phyloP scores from a whole-genome alignment of 768 basidiomycete species.

The Gautieria morchelliformis region DNA sequence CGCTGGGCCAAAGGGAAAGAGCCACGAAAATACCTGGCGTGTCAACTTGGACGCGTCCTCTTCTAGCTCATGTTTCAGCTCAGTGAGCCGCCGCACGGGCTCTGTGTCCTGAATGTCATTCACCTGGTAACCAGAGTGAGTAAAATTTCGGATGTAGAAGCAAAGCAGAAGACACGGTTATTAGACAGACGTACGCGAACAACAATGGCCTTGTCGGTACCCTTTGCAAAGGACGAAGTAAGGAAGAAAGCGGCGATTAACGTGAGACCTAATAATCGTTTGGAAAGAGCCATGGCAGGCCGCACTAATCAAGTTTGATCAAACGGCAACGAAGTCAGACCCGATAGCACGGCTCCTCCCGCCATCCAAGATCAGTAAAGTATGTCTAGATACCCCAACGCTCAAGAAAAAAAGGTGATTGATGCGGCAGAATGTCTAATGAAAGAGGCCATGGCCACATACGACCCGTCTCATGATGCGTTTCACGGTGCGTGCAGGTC shows the following conservation, averaged over 20 bases:
- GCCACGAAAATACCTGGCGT: slow-evolving; percentile 66
- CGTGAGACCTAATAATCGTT: background rate
- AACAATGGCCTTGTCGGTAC: background rate
- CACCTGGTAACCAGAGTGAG: slow-evolving; percentile 22
- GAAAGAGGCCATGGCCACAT: slow-evolving; percentile 62
- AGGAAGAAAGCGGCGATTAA: background rate
- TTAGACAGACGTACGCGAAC: background rate
- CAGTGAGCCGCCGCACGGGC: slow-evolving; percentile 37
- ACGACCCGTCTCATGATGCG: slow-evolving; percentile 74
- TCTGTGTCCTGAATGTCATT: slow-evolving; percentile 34
- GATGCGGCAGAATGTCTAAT: slow-evolving; percentile 58
- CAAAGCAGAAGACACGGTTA: background rate
- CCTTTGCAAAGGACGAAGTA: background rate
- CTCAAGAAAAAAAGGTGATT: slow-evolving; percentile 26
- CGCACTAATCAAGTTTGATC: background rate
- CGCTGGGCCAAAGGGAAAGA: slow-evolving; percentile 87
- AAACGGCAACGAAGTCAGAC: background rate
- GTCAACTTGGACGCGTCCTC: slow-evolving; percentile 61
- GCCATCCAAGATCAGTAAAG: background rate
- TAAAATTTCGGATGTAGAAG: background rate
- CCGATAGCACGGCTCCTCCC: background rate
- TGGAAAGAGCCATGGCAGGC: background rate
- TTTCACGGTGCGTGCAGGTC: slow-evolving; percentile 50
- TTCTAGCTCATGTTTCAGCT: slow-evolving; percentile 53
- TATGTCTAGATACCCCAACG: slow-evolving; percentile 5